Percentiles rank a stretch among this genome's conserved stretches.
Evolutionary conservation across 768 basidiomycete species (phyloP).

Genomic region (Pholiota microspora): DNA sequence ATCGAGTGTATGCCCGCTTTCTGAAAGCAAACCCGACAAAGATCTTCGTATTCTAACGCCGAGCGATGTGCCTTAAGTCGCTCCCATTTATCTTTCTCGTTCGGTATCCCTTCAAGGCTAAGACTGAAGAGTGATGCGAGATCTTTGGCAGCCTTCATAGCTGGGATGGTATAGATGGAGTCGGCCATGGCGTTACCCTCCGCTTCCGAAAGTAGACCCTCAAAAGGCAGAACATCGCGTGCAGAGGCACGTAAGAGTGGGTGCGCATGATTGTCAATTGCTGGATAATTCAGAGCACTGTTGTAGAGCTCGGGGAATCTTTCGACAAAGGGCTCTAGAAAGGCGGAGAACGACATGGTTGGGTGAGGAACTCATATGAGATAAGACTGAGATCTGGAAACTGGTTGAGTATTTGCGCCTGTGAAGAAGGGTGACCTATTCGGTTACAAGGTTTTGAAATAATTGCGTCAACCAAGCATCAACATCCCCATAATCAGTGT

Average conservation of each 20-base stretch:
- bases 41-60: constrained; percentile 45
- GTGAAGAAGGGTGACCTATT: too few species aligned
- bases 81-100: constrained; percentile 48
- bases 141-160: constrained; percentile 54
- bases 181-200: constrained; percentile 47
- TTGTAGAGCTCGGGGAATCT: constrained; percentile 20
- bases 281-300: constrained; percentile 41
- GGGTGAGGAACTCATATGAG: too few species aligned
- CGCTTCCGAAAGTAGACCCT: constrained; percentile 68
- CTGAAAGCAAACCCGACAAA: constrained; percentile 57
- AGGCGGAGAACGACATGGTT: not conserved
- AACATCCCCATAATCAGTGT: too few species aligned
- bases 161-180: constrained; percentile 54
- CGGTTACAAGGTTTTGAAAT: too few species aligned
- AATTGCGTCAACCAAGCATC: too few species aligned
- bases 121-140: constrained; percentile 46
- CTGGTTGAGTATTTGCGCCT: too few species aligned
- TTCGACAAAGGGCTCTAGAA: not conserved
- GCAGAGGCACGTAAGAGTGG: constrained; percentile 53
- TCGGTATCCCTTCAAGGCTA: constrained; percentile 20
- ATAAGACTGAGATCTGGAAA: too few species aligned
- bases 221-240: constrained; percentile 50
- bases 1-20: constrained; percentile 63
- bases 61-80: constrained; percentile 49
- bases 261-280: constrained; percentile 82